These are phyloP conservation scores for Pichia occidentalis DNA, from an alignment of 805 yeast species.

Conservation along the genomic window DNA sequence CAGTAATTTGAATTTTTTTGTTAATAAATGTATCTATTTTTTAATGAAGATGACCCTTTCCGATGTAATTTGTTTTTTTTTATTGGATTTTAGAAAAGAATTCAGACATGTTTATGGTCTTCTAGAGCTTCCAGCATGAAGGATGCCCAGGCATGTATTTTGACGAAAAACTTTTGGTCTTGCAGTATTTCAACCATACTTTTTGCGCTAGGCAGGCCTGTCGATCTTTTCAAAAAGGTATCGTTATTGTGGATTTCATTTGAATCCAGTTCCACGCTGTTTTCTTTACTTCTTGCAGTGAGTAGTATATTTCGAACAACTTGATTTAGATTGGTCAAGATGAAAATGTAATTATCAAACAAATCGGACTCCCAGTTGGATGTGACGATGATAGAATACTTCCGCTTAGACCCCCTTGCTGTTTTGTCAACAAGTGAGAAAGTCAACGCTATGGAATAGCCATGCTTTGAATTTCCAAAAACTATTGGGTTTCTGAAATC, in stretches of 20 bases:
- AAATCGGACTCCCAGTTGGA: constrained; percentile 48
- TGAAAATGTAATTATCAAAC: constrained; percentile 48
- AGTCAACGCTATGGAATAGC: constrained; percentile 51
- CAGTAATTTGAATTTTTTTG: no score
- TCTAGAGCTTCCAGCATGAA: constrained; percentile 36
- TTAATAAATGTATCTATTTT: no score
- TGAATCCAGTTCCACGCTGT: not conserved
- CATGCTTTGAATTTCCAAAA: constrained; percentile 56
- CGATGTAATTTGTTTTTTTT: no score
- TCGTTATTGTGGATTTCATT: constrained; percentile 37
- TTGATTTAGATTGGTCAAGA: constrained; percentile 34
- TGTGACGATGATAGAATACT: constrained; percentile 54
- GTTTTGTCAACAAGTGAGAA: constrained; percentile 58
- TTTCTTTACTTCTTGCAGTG: constrained; percentile 14
- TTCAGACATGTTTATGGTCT: constrained; percentile 1
- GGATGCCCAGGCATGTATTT: constrained; percentile 60
- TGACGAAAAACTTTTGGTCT: constrained; percentile 47
- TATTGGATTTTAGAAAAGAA: no score
- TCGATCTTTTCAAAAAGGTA: constrained; percentile 49
- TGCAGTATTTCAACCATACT: constrained; percentile 49
- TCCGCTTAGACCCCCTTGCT: constrained; percentile 70
- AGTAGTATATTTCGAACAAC: constrained; percentile 36
- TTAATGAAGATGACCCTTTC: no score
- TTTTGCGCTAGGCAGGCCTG: constrained; percentile 44
- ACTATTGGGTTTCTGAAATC: constrained; percentile 56